Conservation (phyloP, 495 filamentous ascomycete species). For the Aspergillus cavernicola region DNA sequence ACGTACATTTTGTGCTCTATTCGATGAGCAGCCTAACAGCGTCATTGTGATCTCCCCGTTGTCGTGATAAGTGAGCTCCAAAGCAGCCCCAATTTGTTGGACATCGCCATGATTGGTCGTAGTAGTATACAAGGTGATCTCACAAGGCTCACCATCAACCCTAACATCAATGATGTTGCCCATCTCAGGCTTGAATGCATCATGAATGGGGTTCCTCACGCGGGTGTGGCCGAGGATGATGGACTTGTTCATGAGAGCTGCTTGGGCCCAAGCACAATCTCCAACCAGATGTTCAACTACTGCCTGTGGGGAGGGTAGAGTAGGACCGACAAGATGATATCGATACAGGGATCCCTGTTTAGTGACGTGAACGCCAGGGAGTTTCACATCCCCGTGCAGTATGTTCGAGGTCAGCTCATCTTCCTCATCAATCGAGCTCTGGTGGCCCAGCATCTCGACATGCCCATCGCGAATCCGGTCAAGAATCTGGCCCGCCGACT, state of each 20-base stretch:
- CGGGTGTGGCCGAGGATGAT: background rate
- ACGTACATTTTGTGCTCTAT: too few relatives aligned
- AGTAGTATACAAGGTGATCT: background rate
- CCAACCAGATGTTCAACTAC: background rate
- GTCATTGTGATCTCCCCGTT: background rate
- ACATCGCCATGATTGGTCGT: background rate
- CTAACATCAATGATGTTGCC: background rate
- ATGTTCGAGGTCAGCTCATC: too few relatives aligned
- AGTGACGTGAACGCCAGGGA: background rate
- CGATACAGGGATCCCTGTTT: background rate
- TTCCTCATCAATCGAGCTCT: background rate
- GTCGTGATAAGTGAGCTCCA: background rate
- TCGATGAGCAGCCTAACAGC: too few relatives aligned
- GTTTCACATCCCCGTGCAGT: too few relatives aligned
- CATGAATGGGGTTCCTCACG: background rate
- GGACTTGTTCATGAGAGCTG: background rate
- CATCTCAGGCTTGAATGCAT: background rate
- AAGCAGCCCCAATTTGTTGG: background rate
- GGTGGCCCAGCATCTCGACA: background rate
- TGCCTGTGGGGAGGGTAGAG: background rate
- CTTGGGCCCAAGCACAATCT: background rate
- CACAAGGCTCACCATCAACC: background rate
- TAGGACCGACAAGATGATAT: background rate
- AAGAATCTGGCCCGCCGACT: conserved; percentile 1
- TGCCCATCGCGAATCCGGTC: background rate